These are phyloP conservation scores for Malus hybrid DNA, from an alignment of 331 rosid species.

Conservation along the genomic window DNA sequence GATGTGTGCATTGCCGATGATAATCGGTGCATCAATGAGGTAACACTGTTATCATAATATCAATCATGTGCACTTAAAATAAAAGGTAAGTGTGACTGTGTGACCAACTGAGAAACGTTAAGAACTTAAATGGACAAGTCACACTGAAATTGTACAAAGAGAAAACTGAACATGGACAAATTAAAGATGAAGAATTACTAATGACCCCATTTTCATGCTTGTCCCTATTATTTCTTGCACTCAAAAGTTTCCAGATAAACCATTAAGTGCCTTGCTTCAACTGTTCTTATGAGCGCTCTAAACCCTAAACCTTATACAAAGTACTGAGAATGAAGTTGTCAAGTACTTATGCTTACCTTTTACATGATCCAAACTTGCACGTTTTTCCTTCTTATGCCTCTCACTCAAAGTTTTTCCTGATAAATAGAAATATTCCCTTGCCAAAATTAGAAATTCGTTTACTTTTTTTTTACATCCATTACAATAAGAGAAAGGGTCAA, in stretches of 20 bases:
- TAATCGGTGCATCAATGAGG: conserved; percentile 79
- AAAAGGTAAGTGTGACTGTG: background rate
- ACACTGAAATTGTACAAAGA: background rate
- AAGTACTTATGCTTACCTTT: background rate
- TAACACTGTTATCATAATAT: conserved; percentile 14
- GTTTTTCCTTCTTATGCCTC: background rate
- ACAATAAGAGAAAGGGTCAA: background rate
- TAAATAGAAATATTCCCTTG: background rate
- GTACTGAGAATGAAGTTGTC: too few relatives aligned
- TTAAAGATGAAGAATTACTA: background rate
- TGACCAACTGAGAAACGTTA: background rate
- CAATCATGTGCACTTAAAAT: background rate
- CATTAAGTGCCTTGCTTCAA: background rate
- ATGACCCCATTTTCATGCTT: background rate
- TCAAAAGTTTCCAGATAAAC: background rate
- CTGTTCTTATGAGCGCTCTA: background rate
- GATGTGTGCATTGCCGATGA: conserved; percentile 82
- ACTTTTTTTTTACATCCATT: background rate
- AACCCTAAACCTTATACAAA: too few relatives aligned
- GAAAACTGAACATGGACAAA: background rate
- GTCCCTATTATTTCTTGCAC: background rate
- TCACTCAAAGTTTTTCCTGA: background rate
- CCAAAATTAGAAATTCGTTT: background rate
- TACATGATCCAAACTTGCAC: background rate
- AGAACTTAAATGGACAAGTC: background rate